phyloP scores from a whole-genome alignment of 2,329 filamentous ascomycete genomes.

The Colletotrichum sp. region DNA sequence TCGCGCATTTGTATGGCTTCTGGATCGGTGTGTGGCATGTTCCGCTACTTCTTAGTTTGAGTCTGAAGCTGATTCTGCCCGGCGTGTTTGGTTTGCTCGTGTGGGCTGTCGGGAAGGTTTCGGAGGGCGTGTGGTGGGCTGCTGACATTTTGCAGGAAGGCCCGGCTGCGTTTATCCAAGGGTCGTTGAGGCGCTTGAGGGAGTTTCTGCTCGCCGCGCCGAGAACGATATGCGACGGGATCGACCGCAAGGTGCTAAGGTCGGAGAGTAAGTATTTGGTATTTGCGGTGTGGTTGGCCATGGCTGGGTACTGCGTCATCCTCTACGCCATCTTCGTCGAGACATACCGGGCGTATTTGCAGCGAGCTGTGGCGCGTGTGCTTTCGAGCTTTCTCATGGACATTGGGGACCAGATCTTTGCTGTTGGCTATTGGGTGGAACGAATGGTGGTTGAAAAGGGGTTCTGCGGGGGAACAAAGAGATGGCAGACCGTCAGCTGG shows the following conservation, averaged over 20 bases:
- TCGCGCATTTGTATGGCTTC: conserved; percentile 14
- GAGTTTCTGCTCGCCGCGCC: background rate
- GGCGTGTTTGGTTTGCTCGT: background rate
- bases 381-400: background rate
- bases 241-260: background rate
- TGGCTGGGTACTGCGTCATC: background rate
- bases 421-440: background rate
- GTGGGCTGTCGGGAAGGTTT: background rate
- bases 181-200: background rate
- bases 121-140: background rate
- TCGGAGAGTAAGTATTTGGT: conserved; percentile 7
- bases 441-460: background rate
- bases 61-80: background rate
- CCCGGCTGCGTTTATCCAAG: background rate
- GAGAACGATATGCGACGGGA: background rate
- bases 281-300: conserved; percentile 17
- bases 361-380: background rate
- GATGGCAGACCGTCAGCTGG: background rate
- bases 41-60: background rate
- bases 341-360: background rate
- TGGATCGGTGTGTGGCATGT: background rate
- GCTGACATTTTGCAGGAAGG: background rate
- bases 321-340: conserved; percentile 19
- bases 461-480: background rate
- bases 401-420: background rate